These are phyloP conservation scores for Trypanosoma cruzi DNA, from an alignment of 208 protist genomes.

Conservation along the genomic window DNA sequence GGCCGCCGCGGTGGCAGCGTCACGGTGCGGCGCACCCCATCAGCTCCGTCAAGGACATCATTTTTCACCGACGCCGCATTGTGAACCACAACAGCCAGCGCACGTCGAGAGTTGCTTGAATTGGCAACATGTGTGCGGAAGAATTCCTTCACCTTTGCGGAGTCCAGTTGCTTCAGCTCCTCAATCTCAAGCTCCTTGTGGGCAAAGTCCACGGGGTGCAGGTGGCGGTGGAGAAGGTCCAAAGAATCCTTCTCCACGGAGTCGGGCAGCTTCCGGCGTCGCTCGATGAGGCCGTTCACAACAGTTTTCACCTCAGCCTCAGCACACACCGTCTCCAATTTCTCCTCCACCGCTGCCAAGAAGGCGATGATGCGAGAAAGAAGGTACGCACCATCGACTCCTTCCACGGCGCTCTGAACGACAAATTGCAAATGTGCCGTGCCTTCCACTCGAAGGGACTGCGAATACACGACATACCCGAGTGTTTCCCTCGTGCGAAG, in stretches of 20 bases:
- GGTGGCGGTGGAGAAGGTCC: slow-evolving; percentile 37
- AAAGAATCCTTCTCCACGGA: slow-evolving; percentile 44
- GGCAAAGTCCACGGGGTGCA: slow-evolving; percentile 33
- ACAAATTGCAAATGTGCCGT: slow-evolving; percentile 48
- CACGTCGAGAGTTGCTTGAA: slow-evolving; percentile 30
- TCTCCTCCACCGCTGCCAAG: slow-evolving; percentile 43
- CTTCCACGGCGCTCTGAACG: slow-evolving; percentile 57
- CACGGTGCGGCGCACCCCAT: slow-evolving; percentile 4
- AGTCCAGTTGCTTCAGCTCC: slow-evolving; percentile 35
- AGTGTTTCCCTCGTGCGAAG: slow-evolving; percentile 81
- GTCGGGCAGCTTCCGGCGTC: slow-evolving; percentile 47
- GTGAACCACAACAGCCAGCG: slow-evolving; percentile 50
- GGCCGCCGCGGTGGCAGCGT: slow-evolving; percentile 18
- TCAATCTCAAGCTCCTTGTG: slow-evolving; percentile 39
- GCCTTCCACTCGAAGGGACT: slow-evolving; percentile 20
- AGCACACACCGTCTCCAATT: slow-evolving; percentile 42
- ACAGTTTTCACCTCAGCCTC: slow-evolving; percentile 39
- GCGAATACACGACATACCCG: slow-evolving; percentile 75
- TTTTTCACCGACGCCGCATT: slow-evolving; percentile 26
- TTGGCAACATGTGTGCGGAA: slow-evolving; percentile 48
- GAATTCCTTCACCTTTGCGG: slow-evolving; percentile 38
- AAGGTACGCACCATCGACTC: slow-evolving; percentile 61
- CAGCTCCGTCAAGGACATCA: slow-evolving; percentile 9
- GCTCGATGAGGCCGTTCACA: slow-evolving; percentile 40
- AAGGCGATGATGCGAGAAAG: slow-evolving; percentile 80